Percentiles rank a stretch among this genome's conserved stretches.
Conservation (phyloP, 192 early-diverging fungal genomes). For the Mortierella hygrophila region DNA sequence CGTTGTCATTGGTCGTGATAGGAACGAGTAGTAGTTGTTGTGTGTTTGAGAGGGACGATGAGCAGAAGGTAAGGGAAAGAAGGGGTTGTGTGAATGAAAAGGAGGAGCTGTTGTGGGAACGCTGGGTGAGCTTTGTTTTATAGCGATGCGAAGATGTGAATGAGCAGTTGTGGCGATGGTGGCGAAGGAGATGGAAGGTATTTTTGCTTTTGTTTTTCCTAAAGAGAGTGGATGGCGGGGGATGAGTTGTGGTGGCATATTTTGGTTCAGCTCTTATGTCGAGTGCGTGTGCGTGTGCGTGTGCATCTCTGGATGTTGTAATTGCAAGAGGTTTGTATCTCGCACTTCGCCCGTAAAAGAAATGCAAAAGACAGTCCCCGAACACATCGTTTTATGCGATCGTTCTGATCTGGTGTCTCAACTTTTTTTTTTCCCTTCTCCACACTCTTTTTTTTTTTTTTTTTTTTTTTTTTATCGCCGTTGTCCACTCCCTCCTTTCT, state of each 20-base stretch:
- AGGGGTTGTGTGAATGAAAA: not conserved
- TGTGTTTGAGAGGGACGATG: not conserved
- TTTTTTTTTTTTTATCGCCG: not conserved
- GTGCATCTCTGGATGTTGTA: not conserved
- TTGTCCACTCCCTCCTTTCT: not conserved
- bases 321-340: not conserved
- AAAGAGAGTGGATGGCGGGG: not conserved
- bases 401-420: not conserved
- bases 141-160: not conserved
- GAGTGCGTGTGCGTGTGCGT: not conserved
- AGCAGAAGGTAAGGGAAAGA: not conserved
- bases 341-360: not conserved
- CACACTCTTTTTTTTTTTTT: not conserved
- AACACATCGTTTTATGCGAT: not conserved
- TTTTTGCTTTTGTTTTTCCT: not conserved
- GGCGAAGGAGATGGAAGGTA: not conserved
- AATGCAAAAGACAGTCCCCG: too few species aligned
- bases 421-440: not conserved
- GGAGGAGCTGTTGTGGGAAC: not conserved
- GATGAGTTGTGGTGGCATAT: not conserved
- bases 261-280: not conserved
- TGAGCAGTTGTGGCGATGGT: not conserved
- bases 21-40: not conserved
- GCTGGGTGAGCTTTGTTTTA: not conserved
- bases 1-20: constrained; percentile 11